phyloP scores from a whole-genome alignment of 768 basidiomycete species.

The Russula ochroleuca region DNA sequence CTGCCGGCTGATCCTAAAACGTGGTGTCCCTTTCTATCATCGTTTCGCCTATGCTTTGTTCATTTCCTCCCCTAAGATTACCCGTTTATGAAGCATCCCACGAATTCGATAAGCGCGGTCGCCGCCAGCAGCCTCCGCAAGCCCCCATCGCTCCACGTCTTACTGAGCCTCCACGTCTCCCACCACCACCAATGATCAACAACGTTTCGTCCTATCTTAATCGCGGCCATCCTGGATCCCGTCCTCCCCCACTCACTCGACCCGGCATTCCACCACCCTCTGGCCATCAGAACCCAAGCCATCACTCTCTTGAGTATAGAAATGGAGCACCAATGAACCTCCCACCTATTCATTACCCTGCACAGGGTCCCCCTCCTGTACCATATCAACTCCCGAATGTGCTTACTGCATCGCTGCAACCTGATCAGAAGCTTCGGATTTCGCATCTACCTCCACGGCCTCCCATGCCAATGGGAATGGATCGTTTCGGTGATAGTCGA shows the following conservation, averaged over 20 bases:
- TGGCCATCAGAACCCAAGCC: slow-evolving; percentile 26
- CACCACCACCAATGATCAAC: slow-evolving; percentile 29
- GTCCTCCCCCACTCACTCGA: slow-evolving; percentile 29
- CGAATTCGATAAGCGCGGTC: slow-evolving; percentile 73
- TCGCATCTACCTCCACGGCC: slow-evolving; percentile 28
- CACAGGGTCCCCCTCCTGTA: slow-evolving; percentile 24
- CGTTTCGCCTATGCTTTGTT: slow-evolving; percentile 6
- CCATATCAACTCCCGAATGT: slow-evolving; percentile 15
- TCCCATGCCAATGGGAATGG: slow-evolving; percentile 26
- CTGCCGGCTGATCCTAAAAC: slow-evolving; percentile 79
- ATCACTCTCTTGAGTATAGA: slow-evolving; percentile 17
- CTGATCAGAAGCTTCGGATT: slow-evolving; percentile 18
- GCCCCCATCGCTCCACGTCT: slow-evolving; percentile 25
- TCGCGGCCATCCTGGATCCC: slow-evolving; percentile 23
- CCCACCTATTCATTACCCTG: slow-evolving; percentile 25
- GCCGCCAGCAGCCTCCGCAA: slow-evolving; percentile 40
- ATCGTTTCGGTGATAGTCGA: slow-evolving; percentile 16
- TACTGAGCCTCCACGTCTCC: slow-evolving; percentile 28
- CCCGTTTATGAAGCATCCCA: slow-evolving; percentile 79
- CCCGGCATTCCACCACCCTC: slow-evolving; percentile 30
- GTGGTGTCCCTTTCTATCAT: slow-evolving; percentile 40
- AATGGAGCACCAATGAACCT: slow-evolving; percentile 16
- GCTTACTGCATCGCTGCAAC: neutral
- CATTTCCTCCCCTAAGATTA: slow-evolving; percentile 41
- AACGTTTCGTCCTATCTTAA: slow-evolving; percentile 12